These are phyloP conservation scores for Taphrina populina DNA, from an alignment of 1,139 yeast species.

Conservation along the genomic window DNA sequence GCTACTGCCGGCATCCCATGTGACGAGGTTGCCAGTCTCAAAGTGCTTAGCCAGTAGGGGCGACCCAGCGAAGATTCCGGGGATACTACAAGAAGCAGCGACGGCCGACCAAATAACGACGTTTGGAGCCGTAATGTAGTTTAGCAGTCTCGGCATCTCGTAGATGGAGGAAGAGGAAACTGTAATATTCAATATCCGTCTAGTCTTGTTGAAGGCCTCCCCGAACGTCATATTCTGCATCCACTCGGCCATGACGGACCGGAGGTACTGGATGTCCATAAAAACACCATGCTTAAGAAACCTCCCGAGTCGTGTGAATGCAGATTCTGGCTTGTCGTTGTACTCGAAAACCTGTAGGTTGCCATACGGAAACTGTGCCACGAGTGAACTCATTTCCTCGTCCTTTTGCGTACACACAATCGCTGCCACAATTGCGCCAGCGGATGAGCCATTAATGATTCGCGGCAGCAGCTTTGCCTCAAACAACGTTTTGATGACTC, in stretches of 20 bases:
- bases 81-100: slow-evolving; percentile 93
- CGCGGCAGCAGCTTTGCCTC: slow-evolving; percentile 77
- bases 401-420: slow-evolving; percentile 77
- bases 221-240: slow-evolving; percentile 93
- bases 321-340: slow-evolving; percentile 46
- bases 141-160: slow-evolving; percentile 69
- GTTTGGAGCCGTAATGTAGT: slow-evolving; percentile 91
- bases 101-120: slow-evolving; percentile 93
- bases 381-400: slow-evolving; percentile 63
- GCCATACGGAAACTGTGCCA: slow-evolving; percentile 47
- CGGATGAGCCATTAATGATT: slow-evolving; percentile 91
- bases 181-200: slow-evolving; percentile 78
- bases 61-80: slow-evolving; percentile 84
- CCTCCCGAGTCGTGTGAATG: slow-evolving; percentile 57
- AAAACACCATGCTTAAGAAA: slow-evolving; percentile 80
- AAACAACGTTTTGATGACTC: slow-evolving; percentile 76
- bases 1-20: slow-evolving; percentile 81
- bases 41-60: slow-evolving; percentile 81
- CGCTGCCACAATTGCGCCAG: slow-evolving; percentile 93
- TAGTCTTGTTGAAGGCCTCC: slow-evolving; percentile 85
- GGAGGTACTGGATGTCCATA: slow-evolving; percentile 73
- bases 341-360: slow-evolving; percentile 67
- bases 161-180: slow-evolving; percentile 69
- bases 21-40: slow-evolving; percentile 60
- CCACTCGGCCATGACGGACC: slow-evolving; percentile 69